Conservation (phyloP, 345 rosid genomes). For the Populus alba region DNA sequence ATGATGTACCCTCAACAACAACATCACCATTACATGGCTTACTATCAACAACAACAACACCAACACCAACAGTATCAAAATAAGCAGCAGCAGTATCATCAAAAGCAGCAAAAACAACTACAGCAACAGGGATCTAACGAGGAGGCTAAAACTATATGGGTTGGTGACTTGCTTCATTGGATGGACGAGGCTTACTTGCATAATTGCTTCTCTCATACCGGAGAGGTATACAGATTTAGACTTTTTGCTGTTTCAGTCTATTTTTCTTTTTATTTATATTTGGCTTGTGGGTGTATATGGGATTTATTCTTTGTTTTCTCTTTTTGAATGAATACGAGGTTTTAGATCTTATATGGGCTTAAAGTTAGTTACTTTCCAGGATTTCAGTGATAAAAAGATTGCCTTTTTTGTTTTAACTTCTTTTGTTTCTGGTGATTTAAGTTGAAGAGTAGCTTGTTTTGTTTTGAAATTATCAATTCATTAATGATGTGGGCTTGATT, state of each 20-base stretch:
- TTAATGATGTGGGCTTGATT: not conserved
- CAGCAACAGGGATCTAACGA: constrained; percentile 47
- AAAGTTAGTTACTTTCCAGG: not conserved
- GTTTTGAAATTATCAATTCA: not conserved
- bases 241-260: not conserved
- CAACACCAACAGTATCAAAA: constrained; percentile 22
- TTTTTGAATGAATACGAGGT: not conserved
- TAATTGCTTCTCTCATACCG: constrained; percentile 63
- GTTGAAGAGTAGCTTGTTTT: not conserved
- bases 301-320: not conserved
- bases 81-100: constrained; percentile 23
- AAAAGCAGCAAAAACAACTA: constrained; percentile 19
- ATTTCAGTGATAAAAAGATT: not conserved
- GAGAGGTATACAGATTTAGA: constrained; percentile 45
- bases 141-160: constrained; percentile 73
- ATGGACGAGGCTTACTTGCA: constrained; percentile 87
- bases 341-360: not conserved
- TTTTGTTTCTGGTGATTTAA: not conserved
- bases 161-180: constrained; percentile 74
- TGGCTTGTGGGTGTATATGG: not conserved
- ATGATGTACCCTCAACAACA: constrained; percentile 85
- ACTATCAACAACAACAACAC: constrained; percentile 38
- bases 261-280: not conserved
- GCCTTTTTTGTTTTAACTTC: not conserved
- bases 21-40: constrained; percentile 51